These are phyloP conservation scores for Quercus lobata DNA, from an alignment of 331 rosid species.

Conservation along the genomic window DNA sequence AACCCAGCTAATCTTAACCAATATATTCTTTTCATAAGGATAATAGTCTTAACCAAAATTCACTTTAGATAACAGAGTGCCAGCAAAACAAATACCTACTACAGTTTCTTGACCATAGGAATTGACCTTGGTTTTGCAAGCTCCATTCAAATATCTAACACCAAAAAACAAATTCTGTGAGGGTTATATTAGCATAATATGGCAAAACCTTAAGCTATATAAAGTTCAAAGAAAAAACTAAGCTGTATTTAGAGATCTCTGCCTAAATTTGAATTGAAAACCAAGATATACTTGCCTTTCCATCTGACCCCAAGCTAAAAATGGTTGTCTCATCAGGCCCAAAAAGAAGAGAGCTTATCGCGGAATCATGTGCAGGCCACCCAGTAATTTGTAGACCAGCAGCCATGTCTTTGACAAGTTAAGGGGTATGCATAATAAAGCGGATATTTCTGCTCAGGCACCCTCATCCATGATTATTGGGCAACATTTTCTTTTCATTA, in stretches of 20 bases:
- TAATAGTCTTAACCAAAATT: not conserved
- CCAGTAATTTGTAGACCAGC: conserved; percentile 96
- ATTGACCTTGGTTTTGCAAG: conserved; percentile 93
- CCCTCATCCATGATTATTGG: not conserved
- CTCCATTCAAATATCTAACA: conserved; percentile 93
- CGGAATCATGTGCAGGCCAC: conserved; percentile 99
- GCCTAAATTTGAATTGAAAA: conserved; percentile 4
- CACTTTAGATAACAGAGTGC: not conserved
- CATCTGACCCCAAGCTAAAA: conserved; percentile 89
- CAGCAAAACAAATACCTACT: conserved; percentile 47
- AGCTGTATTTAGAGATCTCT: not conserved
- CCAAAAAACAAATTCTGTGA: conserved; percentile 10
- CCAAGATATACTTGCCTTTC: conserved; percentile 57
- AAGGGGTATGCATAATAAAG: conserved; percentile 32
- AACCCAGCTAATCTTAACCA: not conserved
- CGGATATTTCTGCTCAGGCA: not conserved
- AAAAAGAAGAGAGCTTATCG: conserved; percentile 82
- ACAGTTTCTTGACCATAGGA: conserved; percentile 86
- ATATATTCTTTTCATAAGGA: not conserved
- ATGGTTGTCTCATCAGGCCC: conserved; percentile 99
- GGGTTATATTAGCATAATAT: not conserved
- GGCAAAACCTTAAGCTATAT: conserved; percentile 1
- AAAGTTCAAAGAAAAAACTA: conserved; percentile 5
- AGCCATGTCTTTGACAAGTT: conserved; percentile 79
- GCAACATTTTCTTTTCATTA: not conserved